Base-by-base conservation (phyloP, 1,284 basidiomycete genomes). In the Ceratobasidium sp. region DNA sequence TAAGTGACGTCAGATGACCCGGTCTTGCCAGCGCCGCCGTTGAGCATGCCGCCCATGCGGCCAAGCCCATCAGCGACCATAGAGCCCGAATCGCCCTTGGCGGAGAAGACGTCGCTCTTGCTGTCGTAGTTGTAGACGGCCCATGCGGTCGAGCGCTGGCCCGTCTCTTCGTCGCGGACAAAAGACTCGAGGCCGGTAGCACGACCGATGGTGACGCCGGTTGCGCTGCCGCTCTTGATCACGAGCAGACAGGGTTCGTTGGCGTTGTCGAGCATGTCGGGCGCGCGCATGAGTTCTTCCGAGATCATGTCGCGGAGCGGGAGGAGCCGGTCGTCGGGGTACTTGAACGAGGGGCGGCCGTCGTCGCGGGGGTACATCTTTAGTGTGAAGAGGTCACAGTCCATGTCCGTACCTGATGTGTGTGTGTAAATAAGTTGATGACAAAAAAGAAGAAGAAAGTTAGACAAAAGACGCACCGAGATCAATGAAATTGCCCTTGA, bases 141-240 rank as follows among this genome's bases (percentile, higher is more conserved):
- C n/a, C n/a, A n/a, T n/a, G n/a, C n/a, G n/a, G n/a, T n/a, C n/a
- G n/a, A n/a, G n/a, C n/a, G n/a, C n/a, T n/a, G n/a, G n/a, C n/a
- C n/a, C n/a, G n/a, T n/a, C n/a, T n/a, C n/a, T n/a, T n/a, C n/a
- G n/a, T n/a, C n/a, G 48, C 75, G 75, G n/a, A 31, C 63, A 51
- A 75, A 17, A 7, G 75, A 76, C 29, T 76, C 74, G 27, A 76
- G 73, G 8, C 75, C 74, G 65, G 67, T 76, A 51, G 63, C 75
- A 54, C 75, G 74, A 29, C 75, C 75, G 31, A 57, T 29, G 67
- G 83, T 84, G 63, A 78, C 73, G 76, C 78, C 80, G 44, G 83
- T 83, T 77, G 80, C 75, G 67, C 59, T 77, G 65, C 83, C 83
- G 56, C 75, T 76, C 79, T 83, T 84, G 66, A 84, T 54, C 15